Evolutionary conservation across 2,329 filamentous ascomycete species (phyloP).

Genomic region (Ophiostoma sp.): DNA sequence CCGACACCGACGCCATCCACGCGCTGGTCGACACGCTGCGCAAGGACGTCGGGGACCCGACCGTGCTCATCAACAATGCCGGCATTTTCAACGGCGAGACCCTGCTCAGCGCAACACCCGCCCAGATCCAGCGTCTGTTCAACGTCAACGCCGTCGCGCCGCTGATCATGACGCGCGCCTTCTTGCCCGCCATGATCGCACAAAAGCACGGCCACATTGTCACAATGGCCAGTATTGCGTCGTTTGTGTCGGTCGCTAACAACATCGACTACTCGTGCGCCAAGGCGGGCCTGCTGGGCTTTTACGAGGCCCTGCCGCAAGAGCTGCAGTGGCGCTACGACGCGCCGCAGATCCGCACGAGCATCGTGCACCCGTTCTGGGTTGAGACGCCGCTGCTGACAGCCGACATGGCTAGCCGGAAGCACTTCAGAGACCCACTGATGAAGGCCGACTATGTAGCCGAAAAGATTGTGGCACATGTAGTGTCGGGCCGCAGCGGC

Average conservation of each 20-base stretch:
- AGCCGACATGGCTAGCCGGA: background rate
- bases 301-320: slow-evolving; percentile 60
- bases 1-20: slow-evolving; percentile 17
- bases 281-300: slow-evolving; percentile 61
- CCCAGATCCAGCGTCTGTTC: slow-evolving; percentile 49
- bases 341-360: slow-evolving; percentile 57
- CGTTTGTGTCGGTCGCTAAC: slow-evolving; percentile 54
- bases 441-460: slow-evolving; percentile 56
- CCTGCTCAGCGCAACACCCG: slow-evolving; percentile 50
- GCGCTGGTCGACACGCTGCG: background rate
- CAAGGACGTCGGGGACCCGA: slow-evolving; percentile 38
- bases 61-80: slow-evolving; percentile 68
- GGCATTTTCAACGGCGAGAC: slow-evolving; percentile 57
- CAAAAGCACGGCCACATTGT: slow-evolving; percentile 68
- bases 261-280: slow-evolving; percentile 57
- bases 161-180: slow-evolving; percentile 57
- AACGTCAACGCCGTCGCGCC: slow-evolving; percentile 65
- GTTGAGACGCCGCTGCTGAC: slow-evolving; percentile 21
- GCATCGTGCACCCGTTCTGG: slow-evolving; percentile 25
- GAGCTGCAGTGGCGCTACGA: slow-evolving; percentile 57
- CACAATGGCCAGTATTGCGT: slow-evolving; percentile 61
- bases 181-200: slow-evolving; percentile 60
- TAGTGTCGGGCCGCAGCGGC: slow-evolving; percentile 44
- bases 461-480: slow-evolving; percentile 55
- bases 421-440: background rate